phyloP scores from a whole-genome alignment of 1,139 yeast genomes.

The Arxiozyma bovina region DNA sequence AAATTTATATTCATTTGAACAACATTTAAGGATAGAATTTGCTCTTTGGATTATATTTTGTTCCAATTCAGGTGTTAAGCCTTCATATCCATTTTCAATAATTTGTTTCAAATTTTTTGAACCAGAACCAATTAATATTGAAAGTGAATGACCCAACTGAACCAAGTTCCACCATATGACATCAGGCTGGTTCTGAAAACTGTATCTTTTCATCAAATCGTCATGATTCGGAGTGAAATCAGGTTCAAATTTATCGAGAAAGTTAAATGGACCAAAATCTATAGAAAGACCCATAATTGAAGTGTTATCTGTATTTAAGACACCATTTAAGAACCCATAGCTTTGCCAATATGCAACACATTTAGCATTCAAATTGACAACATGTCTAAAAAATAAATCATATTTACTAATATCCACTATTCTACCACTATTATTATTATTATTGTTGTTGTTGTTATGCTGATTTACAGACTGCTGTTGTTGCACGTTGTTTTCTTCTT shows the following conservation, averaged over 20 bases:
- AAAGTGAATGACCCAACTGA: constrained; percentile 74
- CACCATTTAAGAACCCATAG: constrained; percentile 91
- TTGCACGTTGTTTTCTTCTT: constrained; percentile 21
- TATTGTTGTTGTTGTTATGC: no score
- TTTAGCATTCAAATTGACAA: constrained; percentile 61
- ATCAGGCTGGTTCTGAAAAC: constrained; percentile 73
- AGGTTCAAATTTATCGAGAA: constrained; percentile 77
- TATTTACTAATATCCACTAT: constrained; percentile 47
- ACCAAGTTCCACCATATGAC: constrained; percentile 92
- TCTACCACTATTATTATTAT: no score
- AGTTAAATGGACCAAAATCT: constrained; percentile 93
- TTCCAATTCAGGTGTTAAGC: constrained; percentile 41
- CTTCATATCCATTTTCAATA: constrained; percentile 22
- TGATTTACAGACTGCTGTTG: no score
- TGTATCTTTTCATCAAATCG: constrained; percentile 63
- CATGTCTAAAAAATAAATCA: constrained; percentile 63
- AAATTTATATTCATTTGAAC: constrained; percentile 58
- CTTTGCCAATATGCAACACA: constrained; percentile 83
- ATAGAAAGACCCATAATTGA: constrained; percentile 77
- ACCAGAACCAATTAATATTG: constrained; percentile 72
- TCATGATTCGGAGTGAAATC: constrained; percentile 84
- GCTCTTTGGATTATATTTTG: constrained; percentile 52
- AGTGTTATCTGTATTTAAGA: constrained; percentile 87
- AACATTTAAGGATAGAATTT: constrained; percentile 51
- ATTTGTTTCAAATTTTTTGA: constrained; percentile 39